Evolutionary conservation across 2,329 filamentous ascomycete species (phyloP).

Genomic region (Calonectria naviculata): DNA sequence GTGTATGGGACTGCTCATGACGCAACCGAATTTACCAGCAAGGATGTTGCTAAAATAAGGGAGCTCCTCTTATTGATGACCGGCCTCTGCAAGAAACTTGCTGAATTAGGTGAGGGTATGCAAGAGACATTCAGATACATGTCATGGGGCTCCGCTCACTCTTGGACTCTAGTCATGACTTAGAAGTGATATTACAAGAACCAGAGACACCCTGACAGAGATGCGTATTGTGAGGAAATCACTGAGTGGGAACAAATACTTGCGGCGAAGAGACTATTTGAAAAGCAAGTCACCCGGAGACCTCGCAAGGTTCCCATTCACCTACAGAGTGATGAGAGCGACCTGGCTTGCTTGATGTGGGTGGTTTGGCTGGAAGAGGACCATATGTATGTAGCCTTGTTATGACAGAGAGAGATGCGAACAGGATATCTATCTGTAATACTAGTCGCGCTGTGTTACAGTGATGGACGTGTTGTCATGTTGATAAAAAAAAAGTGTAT

Average conservation of each 20-base stretch:
- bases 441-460: not conserved
- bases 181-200: not conserved
- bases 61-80: not conserved
- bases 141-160: not conserved
- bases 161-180: not conserved
- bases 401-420: too few relatives aligned
- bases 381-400: not conserved
- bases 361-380: not conserved
- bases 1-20: too few relatives aligned
- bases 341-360: not conserved
- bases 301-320: not conserved
- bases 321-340: not conserved
- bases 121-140: not conserved
- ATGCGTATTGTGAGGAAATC: too few relatives aligned
- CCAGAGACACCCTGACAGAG: not conserved
- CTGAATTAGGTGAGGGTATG: not conserved
- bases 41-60: too few relatives aligned
- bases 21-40: not conserved
- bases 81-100: not conserved
- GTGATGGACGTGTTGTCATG: not conserved
- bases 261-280: not conserved
- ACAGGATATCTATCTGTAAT: too few relatives aligned
- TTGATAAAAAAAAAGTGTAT: constrained; percentile 17
- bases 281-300: not conserved
- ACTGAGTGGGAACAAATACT: not conserved